Evolutionary conservation across 495 filamentous ascomycete genomes (phyloP), one percentile per base, ranked within the genome.

Genomic region (Aspergillus cavernicola): DNA sequence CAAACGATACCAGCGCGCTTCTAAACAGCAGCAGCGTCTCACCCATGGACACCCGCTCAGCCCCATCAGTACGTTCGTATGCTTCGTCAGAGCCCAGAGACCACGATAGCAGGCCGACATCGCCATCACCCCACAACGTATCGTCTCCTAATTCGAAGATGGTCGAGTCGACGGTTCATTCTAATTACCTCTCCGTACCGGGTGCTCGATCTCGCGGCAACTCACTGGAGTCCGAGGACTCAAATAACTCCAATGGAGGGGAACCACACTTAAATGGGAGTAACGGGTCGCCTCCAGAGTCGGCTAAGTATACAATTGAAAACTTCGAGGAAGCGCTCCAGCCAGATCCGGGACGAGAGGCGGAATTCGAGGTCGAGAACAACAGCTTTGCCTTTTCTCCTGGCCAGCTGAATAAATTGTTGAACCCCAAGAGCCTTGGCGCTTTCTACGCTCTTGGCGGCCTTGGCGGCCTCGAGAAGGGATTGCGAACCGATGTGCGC

Each of bases 121-220:
- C 90, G 37, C 87, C 90, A 0, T 95, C 90, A 37, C 87, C 90
- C 0, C 91, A 95, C 68, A 95, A 96, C 70, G 69, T 95, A 45
- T 92, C 89, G 6, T 92, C 87, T 12, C 88, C 86, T 1, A 71
- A 78, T 15, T 66, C 73, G 22, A 78, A 79, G 57, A 67, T 67
- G 56, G 66, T 69, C 12, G 76, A 82, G 31, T 39, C 63, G 24
- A 55, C 54, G 37, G 51, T 69, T 33, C 66, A 79, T 50, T 79
- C 81, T 26, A 79, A 80, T 52, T 86, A 81, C 62, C 72, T 88
- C 6, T 73, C 81, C 0, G 85, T 88, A 0, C 85, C 85, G 10
- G 78, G 75, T 10, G 58, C 69, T 0, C 76, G 83, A 29, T 86
- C 84, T 49, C 77, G 85, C 38, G 82, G 82, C 1, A 85, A 82